phyloP scores from a whole-genome alignment of 495 filamentous ascomycete species.

The Tetracladium setigerum region DNA sequence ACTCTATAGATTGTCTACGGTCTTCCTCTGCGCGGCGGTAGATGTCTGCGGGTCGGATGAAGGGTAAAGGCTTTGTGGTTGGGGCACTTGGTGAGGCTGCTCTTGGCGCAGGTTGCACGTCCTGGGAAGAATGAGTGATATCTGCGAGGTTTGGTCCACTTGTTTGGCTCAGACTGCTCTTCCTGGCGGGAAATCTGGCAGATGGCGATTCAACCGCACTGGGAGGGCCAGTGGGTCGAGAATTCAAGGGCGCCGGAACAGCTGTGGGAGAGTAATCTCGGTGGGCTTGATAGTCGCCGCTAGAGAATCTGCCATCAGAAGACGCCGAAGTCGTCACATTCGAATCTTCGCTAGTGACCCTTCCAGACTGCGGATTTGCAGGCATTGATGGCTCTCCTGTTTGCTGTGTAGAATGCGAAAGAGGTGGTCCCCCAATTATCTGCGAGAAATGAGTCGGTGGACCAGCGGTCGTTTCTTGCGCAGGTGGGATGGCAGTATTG shows the following conservation, averaged over 20 bases:
- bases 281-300: constrained; percentile 26
- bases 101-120: constrained; percentile 19
- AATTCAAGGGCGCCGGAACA: constrained; percentile 27
- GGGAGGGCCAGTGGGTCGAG: constrained; percentile 16
- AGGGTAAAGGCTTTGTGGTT: constrained; percentile 42
- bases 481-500: constrained; percentile 11
- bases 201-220: constrained; percentile 1
- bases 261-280: constrained; percentile 34
- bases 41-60: constrained; percentile 72
- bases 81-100: constrained; percentile 4
- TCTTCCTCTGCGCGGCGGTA: constrained; percentile 69
- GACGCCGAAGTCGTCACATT: background rate
- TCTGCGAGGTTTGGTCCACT: constrained; percentile 24
- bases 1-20: constrained; percentile 44
- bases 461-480: background rate
- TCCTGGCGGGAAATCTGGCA: constrained; percentile 44
- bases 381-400: constrained; percentile 8
- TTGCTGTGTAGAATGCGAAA: constrained; percentile 9
- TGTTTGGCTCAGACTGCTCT: constrained; percentile 50
- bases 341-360: background rate
- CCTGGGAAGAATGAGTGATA: constrained; percentile 9
- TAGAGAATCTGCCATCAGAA: constrained; percentile 7
- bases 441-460: constrained; percentile 19
- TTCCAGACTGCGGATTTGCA: background rate
- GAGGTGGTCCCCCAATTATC: constrained; percentile 16